These are phyloP conservation scores for Alternaria tenuissima DNA, from an alignment of 2,329 filamentous ascomycete species.

Conservation along the genomic window DNA sequence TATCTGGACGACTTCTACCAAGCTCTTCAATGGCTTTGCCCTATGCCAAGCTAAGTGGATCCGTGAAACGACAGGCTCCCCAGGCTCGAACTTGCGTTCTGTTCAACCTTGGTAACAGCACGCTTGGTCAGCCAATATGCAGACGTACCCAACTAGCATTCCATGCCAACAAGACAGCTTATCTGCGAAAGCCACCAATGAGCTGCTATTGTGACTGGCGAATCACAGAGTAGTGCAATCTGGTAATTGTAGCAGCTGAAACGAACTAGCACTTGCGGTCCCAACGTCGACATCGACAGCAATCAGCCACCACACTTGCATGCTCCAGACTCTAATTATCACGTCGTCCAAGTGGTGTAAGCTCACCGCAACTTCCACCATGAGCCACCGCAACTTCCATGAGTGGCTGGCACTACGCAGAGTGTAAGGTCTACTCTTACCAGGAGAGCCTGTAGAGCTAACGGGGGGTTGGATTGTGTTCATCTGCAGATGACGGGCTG, in stretches of 20 bases:
- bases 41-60: not conserved
- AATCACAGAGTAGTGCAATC: conserved; percentile 3
- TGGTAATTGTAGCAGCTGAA: conserved; percentile 1
- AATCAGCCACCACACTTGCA: not conserved
- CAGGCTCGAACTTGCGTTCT: not conserved
- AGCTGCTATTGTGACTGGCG: not conserved
- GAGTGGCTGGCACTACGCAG: not conserved
- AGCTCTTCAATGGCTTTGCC: not conserved
- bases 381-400: not conserved
- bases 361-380: not conserved
- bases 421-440: not conserved
- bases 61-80: not conserved
- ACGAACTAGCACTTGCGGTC: conserved; percentile 4
- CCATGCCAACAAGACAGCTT: not conserved
- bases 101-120: not conserved
- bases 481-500: not conserved
- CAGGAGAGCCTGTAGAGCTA: not conserved
- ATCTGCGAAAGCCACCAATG: not conserved
- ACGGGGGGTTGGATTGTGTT: not conserved
- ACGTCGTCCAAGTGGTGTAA: not conserved
- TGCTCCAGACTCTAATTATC: not conserved
- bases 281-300: not conserved
- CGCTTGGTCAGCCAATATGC: not conserved
- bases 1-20: not conserved
- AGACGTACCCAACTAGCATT: not conserved